Evolutionary conservation across 805 yeast genomes (phyloP), one percentile per base, ranked within the genome.

Genomic region (Metschnikowia noctiluminum): DNA sequence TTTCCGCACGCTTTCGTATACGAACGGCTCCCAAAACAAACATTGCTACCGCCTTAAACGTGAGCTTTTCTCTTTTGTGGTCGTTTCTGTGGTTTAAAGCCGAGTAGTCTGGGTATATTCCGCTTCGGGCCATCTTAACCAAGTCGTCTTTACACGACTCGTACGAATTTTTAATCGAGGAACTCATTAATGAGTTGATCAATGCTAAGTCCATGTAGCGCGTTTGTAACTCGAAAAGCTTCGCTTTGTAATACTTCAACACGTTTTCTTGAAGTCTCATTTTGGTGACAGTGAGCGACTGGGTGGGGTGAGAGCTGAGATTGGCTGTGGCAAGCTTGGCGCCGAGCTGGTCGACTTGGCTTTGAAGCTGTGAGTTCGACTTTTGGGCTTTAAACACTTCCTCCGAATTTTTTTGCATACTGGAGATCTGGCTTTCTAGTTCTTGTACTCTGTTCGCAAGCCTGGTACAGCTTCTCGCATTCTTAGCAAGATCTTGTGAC

Each of bases 181-280:
- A 55, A 41, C 63, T 59, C 28, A 65, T 62, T 52, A 59, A 69
- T 2, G 61, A 49, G 51, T 73, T 66, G 71, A 71, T 67, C 44
- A 63, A 42, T 40, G 62, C 60, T 44, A 72, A 58, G 50, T 71
- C 74, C 42, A 69, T 66, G 41, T 65, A 60, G 42, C 57, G 62
- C 46, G 66, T 40, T 42, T 69, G 65, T 45, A 73, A 60, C 48
- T 80, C 81, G 40, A 72, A 71, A 41, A 78, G 63, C 55, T 74
- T 77, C 45, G 80, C 73, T 54, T 66, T 73, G 60, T 73, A 76
- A 47, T 76, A 70, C 32, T 72, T 72, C 51, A 71, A 62, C 58
- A 79, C 79, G 42, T 67, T 66, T 40, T 70, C 70, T 32, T 70
- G 59, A 12, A 68, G 55, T 8, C 56, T 39, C 2, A 38, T 30